Conservation (phyloP, 2,329 filamentous ascomycete genomes). For the Ophiostoma sp. region DNA sequence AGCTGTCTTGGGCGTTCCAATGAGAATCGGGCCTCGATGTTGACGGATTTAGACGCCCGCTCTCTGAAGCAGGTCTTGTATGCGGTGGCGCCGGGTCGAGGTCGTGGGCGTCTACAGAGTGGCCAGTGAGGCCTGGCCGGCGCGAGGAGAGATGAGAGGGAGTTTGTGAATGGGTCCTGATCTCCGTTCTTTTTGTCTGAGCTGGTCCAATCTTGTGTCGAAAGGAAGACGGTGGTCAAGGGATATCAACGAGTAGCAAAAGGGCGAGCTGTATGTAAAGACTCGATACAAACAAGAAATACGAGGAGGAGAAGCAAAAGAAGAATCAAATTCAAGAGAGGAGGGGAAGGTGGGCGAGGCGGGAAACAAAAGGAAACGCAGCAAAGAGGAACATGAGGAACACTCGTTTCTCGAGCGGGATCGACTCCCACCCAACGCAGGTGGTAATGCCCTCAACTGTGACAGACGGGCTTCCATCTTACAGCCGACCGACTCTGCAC, state of each 20-base stretch:
- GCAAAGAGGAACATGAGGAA: neutral
- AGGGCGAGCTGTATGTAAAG: neutral
- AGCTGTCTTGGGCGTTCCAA: slow-evolving; percentile 36
- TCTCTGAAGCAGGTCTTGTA: slow-evolving; percentile 29
- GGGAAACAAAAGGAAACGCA: slow-evolving; percentile 12
- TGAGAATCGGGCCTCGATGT: slow-evolving; percentile 42
- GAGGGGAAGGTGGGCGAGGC: neutral
- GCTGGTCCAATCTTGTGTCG: neutral
- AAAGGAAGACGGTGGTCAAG: neutral
- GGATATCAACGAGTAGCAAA: neutral
- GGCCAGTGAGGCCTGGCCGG: slow-evolving; percentile 23
- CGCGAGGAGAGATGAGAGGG: slow-evolving; percentile 29
- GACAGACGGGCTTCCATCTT: slow-evolving; percentile 3
- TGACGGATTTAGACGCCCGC: slow-evolving; percentile 50
- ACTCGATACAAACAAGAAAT: neutral
- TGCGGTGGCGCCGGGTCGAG: slow-evolving; percentile 39
- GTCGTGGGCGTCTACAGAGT: slow-evolving; percentile 28
- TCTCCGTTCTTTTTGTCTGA: neutral
- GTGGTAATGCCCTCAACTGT: slow-evolving; percentile 1
- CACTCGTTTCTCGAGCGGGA: neutral
- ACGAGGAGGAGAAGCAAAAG: neutral
- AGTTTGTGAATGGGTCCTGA: neutral
- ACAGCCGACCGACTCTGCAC: slow-evolving; percentile 5
- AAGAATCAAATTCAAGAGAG: neutral
- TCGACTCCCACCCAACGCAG: neutral